phyloP scores from a whole-genome alignment of 495 filamentous ascomycete genomes.

The Polyplosphaeria fusca region DNA sequence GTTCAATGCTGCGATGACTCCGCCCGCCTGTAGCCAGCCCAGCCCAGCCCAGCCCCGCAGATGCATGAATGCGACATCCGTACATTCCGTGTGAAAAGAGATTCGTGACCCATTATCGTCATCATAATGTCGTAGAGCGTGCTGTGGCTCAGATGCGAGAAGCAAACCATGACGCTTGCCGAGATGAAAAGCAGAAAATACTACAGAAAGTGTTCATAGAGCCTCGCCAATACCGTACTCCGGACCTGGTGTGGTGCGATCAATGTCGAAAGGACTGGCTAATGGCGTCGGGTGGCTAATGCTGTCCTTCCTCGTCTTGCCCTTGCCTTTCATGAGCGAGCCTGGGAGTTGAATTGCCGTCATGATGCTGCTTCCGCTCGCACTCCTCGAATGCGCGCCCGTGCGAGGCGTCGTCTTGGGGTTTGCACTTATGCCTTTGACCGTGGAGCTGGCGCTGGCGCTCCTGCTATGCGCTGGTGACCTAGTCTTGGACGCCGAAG shows the following conservation, averaged over 20 bases:
- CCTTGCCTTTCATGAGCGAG: conserved; percentile 28
- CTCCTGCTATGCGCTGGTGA: background rate
- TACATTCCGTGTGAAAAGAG: too few relatives aligned
- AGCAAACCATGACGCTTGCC: too few relatives aligned
- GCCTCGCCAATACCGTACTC: conserved; percentile 22
- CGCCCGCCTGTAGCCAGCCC: too few relatives aligned
- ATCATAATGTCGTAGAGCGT: background rate
- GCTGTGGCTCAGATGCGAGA: too few relatives aligned
- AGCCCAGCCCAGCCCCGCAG: too few relatives aligned
- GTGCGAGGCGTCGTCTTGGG: background rate
- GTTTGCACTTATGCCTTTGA: too few relatives aligned
- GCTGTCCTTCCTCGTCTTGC: conserved; percentile 28
- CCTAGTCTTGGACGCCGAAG: background rate
- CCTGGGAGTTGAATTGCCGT: conserved; percentile 10
- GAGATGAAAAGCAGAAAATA: too few relatives aligned
- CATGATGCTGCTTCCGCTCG: conserved; percentile 18
- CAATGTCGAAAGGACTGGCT: conserved; percentile 25
- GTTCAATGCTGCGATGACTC: too few relatives aligned
- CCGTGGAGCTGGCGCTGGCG: background rate
- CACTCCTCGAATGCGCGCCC: conserved; percentile 6
- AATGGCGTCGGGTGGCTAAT: conserved; percentile 21
- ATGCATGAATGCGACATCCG: too few relatives aligned
- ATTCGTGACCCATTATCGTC: too few relatives aligned
- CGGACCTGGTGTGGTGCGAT: background rate
- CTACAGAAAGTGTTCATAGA: conserved; percentile 9